A percentile compares a stretch with the other conserved stretches of the same genome.
These are phyloP conservation scores for Malbranchea cinnamomea DNA, from an alignment of 2,329 filamentous ascomycete species.

Conservation along the genomic window DNA sequence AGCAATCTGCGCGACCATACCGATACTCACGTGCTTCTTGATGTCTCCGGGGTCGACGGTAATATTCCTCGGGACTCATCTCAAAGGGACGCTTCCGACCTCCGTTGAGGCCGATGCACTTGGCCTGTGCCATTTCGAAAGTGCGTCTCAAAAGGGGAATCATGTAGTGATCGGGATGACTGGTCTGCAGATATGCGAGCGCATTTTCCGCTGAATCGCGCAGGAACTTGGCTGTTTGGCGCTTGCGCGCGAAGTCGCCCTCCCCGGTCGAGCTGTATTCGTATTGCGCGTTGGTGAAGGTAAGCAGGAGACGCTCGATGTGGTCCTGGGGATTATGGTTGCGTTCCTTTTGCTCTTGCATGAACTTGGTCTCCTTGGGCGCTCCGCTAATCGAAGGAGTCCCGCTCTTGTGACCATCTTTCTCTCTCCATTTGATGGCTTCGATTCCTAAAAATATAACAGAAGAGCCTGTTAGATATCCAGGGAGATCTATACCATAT, in stretches of 20 bases:
- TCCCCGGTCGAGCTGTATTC: conserved; percentile 21
- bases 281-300: conserved; percentile 22
- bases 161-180: conserved; percentile 15
- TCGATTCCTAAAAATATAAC: too few species aligned
- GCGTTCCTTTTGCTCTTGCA: conserved; percentile 4
- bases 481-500: not conserved
- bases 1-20: conserved; percentile 14
- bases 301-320: conserved; percentile 14
- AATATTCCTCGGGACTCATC: conserved; percentile 4
- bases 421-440: conserved; percentile 2
- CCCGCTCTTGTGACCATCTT: not conserved
- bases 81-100: conserved; percentile 6
- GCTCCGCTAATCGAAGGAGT: not conserved
- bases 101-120: conserved; percentile 18
- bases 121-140: conserved; percentile 20
- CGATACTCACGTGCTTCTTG: too few species aligned
- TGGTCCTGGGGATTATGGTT: conserved; percentile 7
- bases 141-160: conserved; percentile 20
- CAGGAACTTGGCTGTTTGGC: conserved; percentile 24
- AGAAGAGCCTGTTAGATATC: too few species aligned
- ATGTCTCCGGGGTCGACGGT: conserved; percentile 1
- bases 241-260: conserved; percentile 12
- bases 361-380: conserved; percentile 7
- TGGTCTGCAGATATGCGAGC: conserved; percentile 19
- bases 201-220: conserved; percentile 31